Evolutionary conservation across 2,329 filamentous ascomycete species (phyloP).

Genomic region (Coleophoma eucalyptorum): DNA sequence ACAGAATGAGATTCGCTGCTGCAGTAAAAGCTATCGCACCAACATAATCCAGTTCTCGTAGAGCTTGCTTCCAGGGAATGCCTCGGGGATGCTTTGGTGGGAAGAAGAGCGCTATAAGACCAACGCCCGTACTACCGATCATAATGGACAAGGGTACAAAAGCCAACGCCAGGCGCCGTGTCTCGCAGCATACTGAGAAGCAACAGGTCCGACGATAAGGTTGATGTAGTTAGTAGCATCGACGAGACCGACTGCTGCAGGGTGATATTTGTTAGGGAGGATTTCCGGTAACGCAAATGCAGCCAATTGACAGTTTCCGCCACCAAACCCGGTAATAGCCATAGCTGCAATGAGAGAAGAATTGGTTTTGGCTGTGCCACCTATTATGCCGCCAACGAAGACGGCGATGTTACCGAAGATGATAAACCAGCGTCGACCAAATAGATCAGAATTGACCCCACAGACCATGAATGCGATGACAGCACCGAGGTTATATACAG

Average conservation of each 20-base stretch:
- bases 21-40: conserved; percentile 28
- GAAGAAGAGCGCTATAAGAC: conserved; percentile 33
- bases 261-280: conserved; percentile 43
- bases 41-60: conserved; percentile 34
- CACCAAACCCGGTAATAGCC: conserved; percentile 34
- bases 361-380: conserved; percentile 33
- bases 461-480: conserved; percentile 24
- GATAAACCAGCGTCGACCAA: conserved; percentile 43
- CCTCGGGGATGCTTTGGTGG: conserved; percentile 28
- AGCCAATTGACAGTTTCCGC: conserved; percentile 26
- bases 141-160: conserved; percentile 38
- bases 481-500: conserved; percentile 35
- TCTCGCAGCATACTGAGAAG: conserved; percentile 36
- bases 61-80: conserved; percentile 28
- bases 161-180: conserved; percentile 38
- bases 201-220: conserved; percentile 41
- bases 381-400: conserved; percentile 34
- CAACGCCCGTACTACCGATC: conserved; percentile 27
- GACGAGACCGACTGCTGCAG: conserved; percentile 38
- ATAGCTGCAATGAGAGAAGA: conserved; percentile 34
- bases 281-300: conserved; percentile 42
- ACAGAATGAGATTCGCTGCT: conserved; percentile 31
- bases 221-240: conserved; percentile 38
- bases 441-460: conserved; percentile 41
- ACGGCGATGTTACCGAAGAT: conserved; percentile 36